Evolutionary conservation across 163 green algal genomes (phyloP).

Genomic region (Coccomyxa subellipsoidea): DNA sequence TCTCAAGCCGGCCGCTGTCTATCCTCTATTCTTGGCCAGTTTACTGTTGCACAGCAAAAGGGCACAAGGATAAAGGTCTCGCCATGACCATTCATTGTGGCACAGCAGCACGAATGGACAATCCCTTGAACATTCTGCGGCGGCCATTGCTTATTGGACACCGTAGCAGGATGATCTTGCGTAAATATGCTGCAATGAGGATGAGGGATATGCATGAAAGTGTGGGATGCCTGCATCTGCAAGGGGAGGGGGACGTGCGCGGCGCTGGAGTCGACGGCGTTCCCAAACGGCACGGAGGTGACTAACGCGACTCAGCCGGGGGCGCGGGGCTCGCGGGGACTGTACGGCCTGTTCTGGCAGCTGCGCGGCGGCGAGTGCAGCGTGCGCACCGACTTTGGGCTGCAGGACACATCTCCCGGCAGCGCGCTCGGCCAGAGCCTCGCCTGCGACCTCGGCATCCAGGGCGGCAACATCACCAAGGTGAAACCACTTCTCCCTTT

Average conservation of each 20-base stretch:
- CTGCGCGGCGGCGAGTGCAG: constrained; percentile 50
- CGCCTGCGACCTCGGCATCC: background rate
- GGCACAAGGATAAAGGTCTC: too few species aligned
- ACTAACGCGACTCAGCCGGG: constrained; percentile 40
- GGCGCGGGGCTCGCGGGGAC: constrained; percentile 7
- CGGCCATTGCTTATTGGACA: too few species aligned
- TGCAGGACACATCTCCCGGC: background rate
- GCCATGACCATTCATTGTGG: too few species aligned
- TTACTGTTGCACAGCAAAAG: too few species aligned
- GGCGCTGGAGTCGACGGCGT: constrained; percentile 21
- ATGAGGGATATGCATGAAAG: too few species aligned
- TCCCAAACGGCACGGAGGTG: constrained; percentile 13
- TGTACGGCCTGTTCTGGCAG: constrained; percentile 54
- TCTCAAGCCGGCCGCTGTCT: too few species aligned
- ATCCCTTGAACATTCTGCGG: too few species aligned
- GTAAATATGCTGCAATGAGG: too few species aligned
- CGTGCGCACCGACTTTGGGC: constrained; percentile 25
- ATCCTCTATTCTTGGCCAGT: too few species aligned
- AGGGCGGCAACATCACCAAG: constrained; percentile 1
- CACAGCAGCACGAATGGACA: too few species aligned
- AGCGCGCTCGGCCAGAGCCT: background rate
- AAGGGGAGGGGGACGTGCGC: background rate
- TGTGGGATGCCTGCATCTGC: background rate
- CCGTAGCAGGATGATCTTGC: too few species aligned
- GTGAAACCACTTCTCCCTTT: background rate